phyloP scores from a whole-genome alignment of 192 early-diverging fungal genomes.

The Thamnidium elegans region DNA sequence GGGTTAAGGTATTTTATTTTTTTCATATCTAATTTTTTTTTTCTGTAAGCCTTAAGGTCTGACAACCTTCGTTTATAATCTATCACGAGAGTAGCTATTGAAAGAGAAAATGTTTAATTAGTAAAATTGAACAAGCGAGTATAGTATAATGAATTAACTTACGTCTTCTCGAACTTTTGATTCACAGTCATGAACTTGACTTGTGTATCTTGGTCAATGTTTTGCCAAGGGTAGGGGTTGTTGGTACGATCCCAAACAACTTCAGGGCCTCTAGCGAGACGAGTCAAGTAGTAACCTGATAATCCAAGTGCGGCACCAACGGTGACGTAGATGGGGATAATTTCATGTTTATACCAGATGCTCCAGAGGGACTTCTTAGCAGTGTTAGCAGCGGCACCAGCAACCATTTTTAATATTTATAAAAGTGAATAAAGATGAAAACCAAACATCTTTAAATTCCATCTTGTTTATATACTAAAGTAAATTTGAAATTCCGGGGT shows the following conservation, averaged over 20 bases:
- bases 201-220: slow-evolving; percentile 58
- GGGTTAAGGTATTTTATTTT: no score
- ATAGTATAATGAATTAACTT: slow-evolving; percentile 17
- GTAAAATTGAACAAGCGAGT: background rate
- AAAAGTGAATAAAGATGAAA: slow-evolving; percentile 16
- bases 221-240: slow-evolving; percentile 49
- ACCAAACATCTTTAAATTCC: background rate
- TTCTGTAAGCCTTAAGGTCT: slow-evolving; percentile 69
- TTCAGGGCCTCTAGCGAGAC: slow-evolving; percentile 56
- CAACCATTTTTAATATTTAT: slow-evolving; percentile 37
- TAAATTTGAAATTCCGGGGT: no score
- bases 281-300: slow-evolving; percentile 54
- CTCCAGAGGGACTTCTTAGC: slow-evolving; percentile 51
- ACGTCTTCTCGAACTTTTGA: slow-evolving; percentile 55
- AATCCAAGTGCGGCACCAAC: slow-evolving; percentile 45
- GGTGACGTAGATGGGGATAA: slow-evolving; percentile 56
- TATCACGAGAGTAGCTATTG: slow-evolving; percentile 47
- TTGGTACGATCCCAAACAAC: slow-evolving; percentile 53
- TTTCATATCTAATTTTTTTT: slow-evolving; percentile 63
- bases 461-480: no score
- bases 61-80: slow-evolving; percentile 60
- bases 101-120: background rate
- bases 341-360: slow-evolving; percentile 58
- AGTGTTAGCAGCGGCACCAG: slow-evolving; percentile 46
- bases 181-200: slow-evolving; percentile 57